These are phyloP conservation scores for Rhodotorula sp. DNA, from an alignment of 1,284 basidiomycete species.

Conservation along the genomic window DNA sequence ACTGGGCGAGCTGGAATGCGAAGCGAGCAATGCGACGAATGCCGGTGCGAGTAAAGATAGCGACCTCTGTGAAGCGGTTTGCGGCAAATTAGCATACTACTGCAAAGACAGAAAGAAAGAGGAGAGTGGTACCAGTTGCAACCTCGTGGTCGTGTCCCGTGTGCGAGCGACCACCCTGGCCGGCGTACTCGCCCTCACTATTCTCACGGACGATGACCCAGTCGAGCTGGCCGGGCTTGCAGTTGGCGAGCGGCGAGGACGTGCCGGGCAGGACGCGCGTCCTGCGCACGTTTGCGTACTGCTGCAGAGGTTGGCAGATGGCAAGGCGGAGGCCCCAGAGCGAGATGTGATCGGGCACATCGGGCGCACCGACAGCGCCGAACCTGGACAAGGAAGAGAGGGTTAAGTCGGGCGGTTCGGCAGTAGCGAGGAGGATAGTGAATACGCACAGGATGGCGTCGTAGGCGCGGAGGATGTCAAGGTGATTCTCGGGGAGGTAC, in stretches of 20 bases:
- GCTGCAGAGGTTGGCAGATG: constrained; percentile 60
- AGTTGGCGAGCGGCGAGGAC: constrained; percentile 54
- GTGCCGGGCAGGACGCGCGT: constrained; percentile 60
- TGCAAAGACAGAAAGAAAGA: neutral
- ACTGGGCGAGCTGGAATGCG: constrained; percentile 60
- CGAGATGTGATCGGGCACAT: constrained; percentile 62
- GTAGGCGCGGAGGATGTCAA: constrained; percentile 44
- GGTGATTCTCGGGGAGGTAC: constrained; percentile 53
- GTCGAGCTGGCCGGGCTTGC: constrained; percentile 54
- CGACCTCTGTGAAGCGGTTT: constrained; percentile 48
- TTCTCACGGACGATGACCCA: constrained; percentile 61
- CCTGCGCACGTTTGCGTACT: constrained; percentile 59
- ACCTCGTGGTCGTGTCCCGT: constrained; percentile 51
- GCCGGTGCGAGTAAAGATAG: constrained; percentile 57
- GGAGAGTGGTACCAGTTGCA: constrained; percentile 41
- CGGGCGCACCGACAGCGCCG: constrained; percentile 54
- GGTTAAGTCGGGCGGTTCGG: neutral
- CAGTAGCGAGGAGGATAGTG: neutral
- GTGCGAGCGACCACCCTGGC: constrained; percentile 57
- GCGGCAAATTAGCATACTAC: no score
- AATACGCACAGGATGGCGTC: constrained; percentile 13
- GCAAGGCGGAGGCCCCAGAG: constrained; percentile 60
- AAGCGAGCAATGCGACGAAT: constrained; percentile 60
- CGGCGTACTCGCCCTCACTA: constrained; percentile 62
- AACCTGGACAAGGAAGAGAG: constrained; percentile 41